Evolutionary conservation across 1,139 yeast genomes (phyloP), one percentile per base, ranked within the genome.

Genomic region (Candida gigantensis): DNA sequence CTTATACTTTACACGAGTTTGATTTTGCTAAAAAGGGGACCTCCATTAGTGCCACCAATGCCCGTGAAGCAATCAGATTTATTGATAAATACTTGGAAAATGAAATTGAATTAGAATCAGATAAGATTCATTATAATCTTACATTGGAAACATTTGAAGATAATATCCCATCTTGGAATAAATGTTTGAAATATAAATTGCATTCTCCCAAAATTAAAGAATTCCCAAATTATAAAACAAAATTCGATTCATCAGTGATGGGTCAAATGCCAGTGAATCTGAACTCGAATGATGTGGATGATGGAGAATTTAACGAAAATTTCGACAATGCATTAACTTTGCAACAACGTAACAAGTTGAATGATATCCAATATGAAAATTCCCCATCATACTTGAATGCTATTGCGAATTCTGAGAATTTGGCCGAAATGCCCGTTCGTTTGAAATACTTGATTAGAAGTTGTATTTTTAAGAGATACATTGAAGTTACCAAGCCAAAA

Each of bases 1-100:
- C 71, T 3, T 77, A 77, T 46, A 79, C 84, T 0, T 60, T 80
- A 39, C 75, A 69, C 39, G 82, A 79, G 46, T 67, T 80, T 47
- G 83, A 78, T 38, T 74, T 57, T 47, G 65, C 67, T 37, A 78
- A 75, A 51, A 72, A 72, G 39, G 81, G 82, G 1, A 60, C 69
- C n/a, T 67, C 79, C 2, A 66, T 78, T 57, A 60, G 65, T 44
- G 78, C 84, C 7, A 66, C 71, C 8, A 77, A 77, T 55, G 78
- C 84, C 4, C 60, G 81, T 39, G 82, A 77, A 47, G 75, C 82
- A 19, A 67, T 79, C 19, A 58, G 69, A 32, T 74, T 78, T 45
- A 72, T 80, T 39, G 84, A 79, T 44, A 46, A 62, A 46, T 39
- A 62, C 50, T 50, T 60, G 39, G 68, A 30, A 45, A 29, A 43